These are phyloP conservation scores for Lasiosphaeria hispida DNA, from an alignment of 495 filamentous ascomycete genomes.

Conservation along the genomic window DNA sequence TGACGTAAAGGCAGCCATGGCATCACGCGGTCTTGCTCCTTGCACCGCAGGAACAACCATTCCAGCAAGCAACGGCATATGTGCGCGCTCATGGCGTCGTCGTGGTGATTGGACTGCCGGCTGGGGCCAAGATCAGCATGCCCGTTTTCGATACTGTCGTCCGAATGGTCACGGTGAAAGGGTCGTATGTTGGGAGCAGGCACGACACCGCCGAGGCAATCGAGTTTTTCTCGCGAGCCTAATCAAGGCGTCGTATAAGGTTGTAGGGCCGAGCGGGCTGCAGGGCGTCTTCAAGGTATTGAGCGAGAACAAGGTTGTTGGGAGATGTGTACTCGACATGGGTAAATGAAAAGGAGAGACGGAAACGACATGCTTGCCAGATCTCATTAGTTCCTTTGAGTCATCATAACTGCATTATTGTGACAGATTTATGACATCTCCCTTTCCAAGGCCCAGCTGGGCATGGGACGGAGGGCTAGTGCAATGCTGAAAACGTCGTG, in stretches of 20 bases:
- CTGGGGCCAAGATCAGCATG: conserved; percentile 69
- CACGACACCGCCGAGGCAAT: conserved; percentile 79
- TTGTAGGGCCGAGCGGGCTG: conserved; percentile 69
- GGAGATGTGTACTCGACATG: conserved; percentile 78
- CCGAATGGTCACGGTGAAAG: conserved; percentile 82
- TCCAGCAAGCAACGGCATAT: conserved; percentile 82
- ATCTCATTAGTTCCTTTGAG: too few species aligned
- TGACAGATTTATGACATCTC: too few species aligned
- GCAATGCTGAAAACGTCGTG: too few species aligned
- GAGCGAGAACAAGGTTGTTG: conserved; percentile 72
- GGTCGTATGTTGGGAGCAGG: conserved; percentile 85
- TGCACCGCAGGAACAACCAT: conserved; percentile 81
- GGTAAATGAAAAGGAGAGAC: too few species aligned
- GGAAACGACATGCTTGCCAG: too few species aligned
- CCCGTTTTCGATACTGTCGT: conserved; percentile 82
- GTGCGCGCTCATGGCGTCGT: conserved; percentile 75
- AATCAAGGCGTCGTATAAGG: conserved; percentile 83
- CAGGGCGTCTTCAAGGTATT: conserved; percentile 70
- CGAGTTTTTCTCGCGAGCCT: conserved; percentile 77
- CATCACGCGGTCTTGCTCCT: conserved; percentile 79
- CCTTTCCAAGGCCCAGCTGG: too few species aligned
- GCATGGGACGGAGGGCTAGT: too few species aligned
- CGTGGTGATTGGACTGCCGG: conserved; percentile 80
- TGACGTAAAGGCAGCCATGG: conserved; percentile 69
- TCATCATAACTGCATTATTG: too few species aligned